Evolutionary conservation across 441 rosid genomes (phyloP), one percentile per base, ranked within the genome.

Genomic region (Populus trichocarpa): DNA sequence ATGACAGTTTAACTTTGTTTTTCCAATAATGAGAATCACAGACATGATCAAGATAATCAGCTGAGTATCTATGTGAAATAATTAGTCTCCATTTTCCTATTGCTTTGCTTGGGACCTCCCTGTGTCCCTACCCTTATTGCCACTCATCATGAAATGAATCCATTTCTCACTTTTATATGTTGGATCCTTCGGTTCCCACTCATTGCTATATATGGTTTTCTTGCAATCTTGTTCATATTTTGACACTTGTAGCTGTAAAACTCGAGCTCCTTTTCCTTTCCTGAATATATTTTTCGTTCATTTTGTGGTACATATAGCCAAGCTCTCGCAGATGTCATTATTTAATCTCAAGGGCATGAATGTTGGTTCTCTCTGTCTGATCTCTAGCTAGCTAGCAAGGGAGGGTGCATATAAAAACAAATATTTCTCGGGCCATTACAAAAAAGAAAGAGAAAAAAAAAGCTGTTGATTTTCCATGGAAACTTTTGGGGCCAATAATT

Each of bases 21-120:
- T 79, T 76, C 86, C 84, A 82, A 86, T 84, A 80, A 85, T 86
- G 86, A 83, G 87, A 82, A 86, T 79, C 85, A 85, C 76, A 81
- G 82, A 73, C 87, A 85, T 80, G 67, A 89, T 89, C 75, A 78
- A 76, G 77, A 84, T 72, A 81, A 88, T 87, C 88, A 87, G 87
- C 74, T 38, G 86, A 84, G 90, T 86, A 88, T 88, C 90, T 81
- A 79, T 20, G 81, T 66, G 89, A 87, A 85, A 90, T 90, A 83
- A 90, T 90, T 85, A 87, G 85, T 78, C 82, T 88, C 88, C 84
- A 89, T 85, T 80, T 80, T 30, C 66, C 73, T 76, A 78, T 78
- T 82, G 79, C 82, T 85, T 83, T 85, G 72, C 85, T 86, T 84
- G 83, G 81, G 78, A 75, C 83, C 77, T 78, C 79, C 70, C 46